Percentiles rank a stretch among this genome's conserved stretches.
phyloP scores from a whole-genome alignment of 2,329 filamentous ascomycete genomes.

The Claviceps humidiphila region DNA sequence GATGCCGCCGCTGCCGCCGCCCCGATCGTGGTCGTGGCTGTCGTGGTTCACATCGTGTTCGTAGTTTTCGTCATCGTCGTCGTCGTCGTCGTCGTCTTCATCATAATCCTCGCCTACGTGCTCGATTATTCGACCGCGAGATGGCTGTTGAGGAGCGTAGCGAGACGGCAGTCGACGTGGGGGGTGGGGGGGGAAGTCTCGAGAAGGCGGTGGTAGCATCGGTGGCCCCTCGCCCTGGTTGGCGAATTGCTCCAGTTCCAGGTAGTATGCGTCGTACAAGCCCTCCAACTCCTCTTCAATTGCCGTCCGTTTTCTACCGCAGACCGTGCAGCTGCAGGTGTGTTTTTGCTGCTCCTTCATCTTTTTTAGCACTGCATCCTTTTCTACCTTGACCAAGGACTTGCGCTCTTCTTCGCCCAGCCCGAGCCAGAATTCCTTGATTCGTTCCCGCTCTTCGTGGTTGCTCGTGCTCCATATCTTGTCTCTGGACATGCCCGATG shows the following conservation, averaged over 20 bases:
- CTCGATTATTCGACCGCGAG: conserved; percentile 60
- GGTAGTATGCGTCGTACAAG: conserved; percentile 95
- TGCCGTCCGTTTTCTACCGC: conserved; percentile 86
- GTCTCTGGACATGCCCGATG: conserved; percentile 49
- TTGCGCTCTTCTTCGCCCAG: conserved; percentile 89
- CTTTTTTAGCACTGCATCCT: conserved; percentile 93
- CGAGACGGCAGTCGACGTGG: conserved; percentile 43
- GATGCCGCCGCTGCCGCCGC: conserved; percentile 35
- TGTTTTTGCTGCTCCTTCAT: conserved; percentile 99
- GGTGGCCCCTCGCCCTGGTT: conserved; percentile 63
- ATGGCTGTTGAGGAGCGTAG: conserved; percentile 55
- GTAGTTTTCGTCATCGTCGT: conserved; percentile 6
- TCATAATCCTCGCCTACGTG: conserved; percentile 45
- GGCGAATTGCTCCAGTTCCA: conserved; percentile 94
- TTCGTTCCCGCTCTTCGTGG: conserved; percentile 86
- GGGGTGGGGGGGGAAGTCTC: conserved; percentile 47
- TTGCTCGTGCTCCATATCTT: conserved; percentile 97
- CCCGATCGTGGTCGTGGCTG: conserved; percentile 45
- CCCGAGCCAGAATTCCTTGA: conserved; percentile 96
- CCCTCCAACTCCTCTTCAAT: conserved; percentile 98
- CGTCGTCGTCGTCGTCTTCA: conserved; percentile 35
- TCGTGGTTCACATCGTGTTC: conserved; percentile 25
- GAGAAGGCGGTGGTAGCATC: conserved; percentile 30
- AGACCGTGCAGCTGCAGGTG: conserved; percentile 95
- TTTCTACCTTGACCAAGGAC: conserved; percentile 93